These are phyloP conservation scores for Fusarium subtropicale DNA, from an alignment of 2,329 filamentous ascomycete genomes.

Conservation along the genomic window DNA sequence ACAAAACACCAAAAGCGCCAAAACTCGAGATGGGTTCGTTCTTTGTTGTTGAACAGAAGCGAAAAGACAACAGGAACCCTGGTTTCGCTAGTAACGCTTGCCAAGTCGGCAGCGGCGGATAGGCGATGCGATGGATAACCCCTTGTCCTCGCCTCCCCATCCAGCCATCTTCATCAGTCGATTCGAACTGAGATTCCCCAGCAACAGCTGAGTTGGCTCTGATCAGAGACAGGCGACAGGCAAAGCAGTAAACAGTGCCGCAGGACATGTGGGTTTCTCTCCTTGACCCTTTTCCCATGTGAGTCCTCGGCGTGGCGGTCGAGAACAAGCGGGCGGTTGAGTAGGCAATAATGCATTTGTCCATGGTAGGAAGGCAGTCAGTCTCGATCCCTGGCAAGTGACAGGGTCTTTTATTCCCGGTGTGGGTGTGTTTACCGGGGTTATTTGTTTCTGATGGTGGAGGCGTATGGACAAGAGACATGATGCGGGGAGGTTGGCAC, in stretches of 20 bases:
- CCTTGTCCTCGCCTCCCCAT: neutral
- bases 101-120: constrained; percentile 39
- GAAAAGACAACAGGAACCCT: neutral
- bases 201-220: neutral
- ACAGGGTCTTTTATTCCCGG: constrained; percentile 29
- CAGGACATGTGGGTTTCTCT: neutral
- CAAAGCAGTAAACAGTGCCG: constrained; percentile 5
- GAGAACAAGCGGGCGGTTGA: constrained; percentile 12
- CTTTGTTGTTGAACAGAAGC: neutral
- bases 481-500: constrained; percentile 41
- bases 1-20: neutral
- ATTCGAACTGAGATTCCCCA: neutral
- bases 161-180: neutral
- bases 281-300: constrained; percentile 20
- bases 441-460: constrained; percentile 12
- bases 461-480: neutral
- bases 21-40: neutral
- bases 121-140: neutral
- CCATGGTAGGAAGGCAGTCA: constrained; percentile 40
- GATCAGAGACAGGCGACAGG: neutral
- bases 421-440: constrained; percentile 14
- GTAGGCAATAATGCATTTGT: constrained; percentile 9
- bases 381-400: constrained; percentile 22
- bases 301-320: constrained; percentile 45
- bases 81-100: constrained; percentile 8